phyloP scores from a whole-genome alignment of 2,329 filamentous ascomycete species.

The Fusarium protoensiforme region DNA sequence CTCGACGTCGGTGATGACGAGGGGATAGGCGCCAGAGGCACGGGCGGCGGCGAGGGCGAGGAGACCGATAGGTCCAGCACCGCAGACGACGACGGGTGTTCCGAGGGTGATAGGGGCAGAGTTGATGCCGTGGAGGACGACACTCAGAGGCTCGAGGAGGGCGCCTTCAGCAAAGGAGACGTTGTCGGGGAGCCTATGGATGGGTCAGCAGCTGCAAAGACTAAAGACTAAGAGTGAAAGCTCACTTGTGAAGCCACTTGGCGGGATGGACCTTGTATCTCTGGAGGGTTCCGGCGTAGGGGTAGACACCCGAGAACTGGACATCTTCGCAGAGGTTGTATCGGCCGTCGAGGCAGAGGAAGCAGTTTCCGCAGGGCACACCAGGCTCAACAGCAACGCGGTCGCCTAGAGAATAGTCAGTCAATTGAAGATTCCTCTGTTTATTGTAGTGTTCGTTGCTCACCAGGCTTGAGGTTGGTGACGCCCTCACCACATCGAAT shows the following conservation, averaged over 20 bases:
- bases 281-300: slow-evolving; percentile 69
- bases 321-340: slow-evolving; percentile 74
- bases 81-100: slow-evolving; percentile 66
- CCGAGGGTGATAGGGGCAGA: slow-evolving; percentile 65
- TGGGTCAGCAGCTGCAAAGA: slow-evolving; percentile 4
- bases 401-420: slow-evolving; percentile 57
- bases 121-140: slow-evolving; percentile 70
- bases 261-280: slow-evolving; percentile 71
- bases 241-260: slow-evolving; percentile 65
- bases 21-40: slow-evolving; percentile 71
- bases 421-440: slow-evolving; percentile 3
- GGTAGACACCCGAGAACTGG: slow-evolving; percentile 70
- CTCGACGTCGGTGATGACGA: slow-evolving; percentile 73
- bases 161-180: slow-evolving; percentile 69
- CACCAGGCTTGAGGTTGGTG: slow-evolving; percentile 59
- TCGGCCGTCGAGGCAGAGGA: slow-evolving; percentile 67
- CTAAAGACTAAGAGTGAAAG: background rate
- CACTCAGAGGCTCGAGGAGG: slow-evolving; percentile 72
- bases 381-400: slow-evolving; percentile 75
- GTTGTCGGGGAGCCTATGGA: slow-evolving; percentile 60
- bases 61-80: slow-evolving; percentile 73
- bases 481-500: slow-evolving; percentile 67
- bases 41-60: slow-evolving; percentile 67
- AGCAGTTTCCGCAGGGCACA: slow-evolving; percentile 70
- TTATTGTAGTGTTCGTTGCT: background rate